Conservation (phyloP, 169 alveolate species). For the Plasmodium billcollinsi region DNA sequence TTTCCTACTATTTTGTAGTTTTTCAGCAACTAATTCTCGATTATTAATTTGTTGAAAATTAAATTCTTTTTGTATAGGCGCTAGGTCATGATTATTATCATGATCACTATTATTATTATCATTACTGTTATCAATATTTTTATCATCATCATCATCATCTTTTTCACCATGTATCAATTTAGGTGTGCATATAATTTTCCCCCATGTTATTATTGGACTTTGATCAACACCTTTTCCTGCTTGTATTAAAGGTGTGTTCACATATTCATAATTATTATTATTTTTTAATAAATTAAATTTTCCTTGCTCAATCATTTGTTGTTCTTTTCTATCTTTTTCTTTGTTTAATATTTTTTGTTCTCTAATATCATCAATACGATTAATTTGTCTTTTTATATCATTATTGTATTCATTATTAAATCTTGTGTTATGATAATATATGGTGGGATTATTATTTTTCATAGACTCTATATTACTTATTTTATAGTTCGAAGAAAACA, state of each 20-base stretch:
- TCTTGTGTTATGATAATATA: slow-evolving; percentile 71
- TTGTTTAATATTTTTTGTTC: slow-evolving; percentile 43
- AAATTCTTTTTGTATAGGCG: slow-evolving; percentile 45
- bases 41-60: slow-evolving; percentile 77
- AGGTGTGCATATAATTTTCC: slow-evolving; percentile 53
- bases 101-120: background rate
- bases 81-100: background rate
- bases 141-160: background rate
- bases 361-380: slow-evolving; percentile 53
- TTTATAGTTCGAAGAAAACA: slow-evolving; percentile 33
- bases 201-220: slow-evolving; percentile 81
- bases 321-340: slow-evolving; percentile 72
- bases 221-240: slow-evolving; percentile 80
- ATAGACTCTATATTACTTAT: slow-evolving; percentile 4
- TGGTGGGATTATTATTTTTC: slow-evolving; percentile 21
- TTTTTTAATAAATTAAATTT: slow-evolving; percentile 75
- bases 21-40: slow-evolving; percentile 80
- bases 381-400: slow-evolving; percentile 53
- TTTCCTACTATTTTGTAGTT: slow-evolving; percentile 50
- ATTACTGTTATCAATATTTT: background rate
- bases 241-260: slow-evolving; percentile 79
- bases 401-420: slow-evolving; percentile 76
- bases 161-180: slow-evolving; percentile 5
- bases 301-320: slow-evolving; percentile 77
- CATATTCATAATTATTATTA: slow-evolving; percentile 77